These are phyloP conservation scores for Calonectria ilicicola DNA, from an alignment of 2,329 filamentous ascomycete genomes.

Conservation along the genomic window DNA sequence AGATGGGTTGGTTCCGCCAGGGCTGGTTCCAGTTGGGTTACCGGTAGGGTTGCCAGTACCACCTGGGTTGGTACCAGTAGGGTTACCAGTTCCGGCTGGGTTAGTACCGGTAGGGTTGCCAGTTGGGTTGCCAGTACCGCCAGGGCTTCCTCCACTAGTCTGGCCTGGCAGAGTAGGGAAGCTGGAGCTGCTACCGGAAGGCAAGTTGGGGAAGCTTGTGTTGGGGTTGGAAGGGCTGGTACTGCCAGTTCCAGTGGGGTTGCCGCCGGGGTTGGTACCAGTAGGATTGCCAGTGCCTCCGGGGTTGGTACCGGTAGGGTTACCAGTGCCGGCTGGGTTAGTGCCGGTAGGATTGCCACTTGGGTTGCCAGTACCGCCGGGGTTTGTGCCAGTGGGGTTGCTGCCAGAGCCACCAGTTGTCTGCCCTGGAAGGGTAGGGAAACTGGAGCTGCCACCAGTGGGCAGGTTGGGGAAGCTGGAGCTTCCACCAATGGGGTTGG, in stretches of 20 bases:
- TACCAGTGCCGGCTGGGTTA: background rate
- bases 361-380: background rate
- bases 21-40: background rate
- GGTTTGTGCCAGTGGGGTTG: background rate
- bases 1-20: background rate
- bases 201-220: background rate
- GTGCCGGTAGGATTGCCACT: background rate
- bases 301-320: background rate
- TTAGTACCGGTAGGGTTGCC: background rate
- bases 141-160: background rate
- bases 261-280: background rate
- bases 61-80: background rate
- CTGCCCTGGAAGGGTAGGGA: background rate
- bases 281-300: background rate
- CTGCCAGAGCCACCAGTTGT: background rate
- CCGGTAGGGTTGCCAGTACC: background rate
- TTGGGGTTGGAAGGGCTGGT: background rate
- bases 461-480: background rate
- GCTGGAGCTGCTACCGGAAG: background rate
- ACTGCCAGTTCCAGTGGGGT: background rate
- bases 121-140: no score
- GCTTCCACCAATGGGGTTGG: background rate
- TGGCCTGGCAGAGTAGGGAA: background rate
- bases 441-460: background rate
- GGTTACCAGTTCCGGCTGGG: background rate